Conservation (phyloP, 2,329 filamentous ascomycete species). For the Dendryphion nanum region DNA sequence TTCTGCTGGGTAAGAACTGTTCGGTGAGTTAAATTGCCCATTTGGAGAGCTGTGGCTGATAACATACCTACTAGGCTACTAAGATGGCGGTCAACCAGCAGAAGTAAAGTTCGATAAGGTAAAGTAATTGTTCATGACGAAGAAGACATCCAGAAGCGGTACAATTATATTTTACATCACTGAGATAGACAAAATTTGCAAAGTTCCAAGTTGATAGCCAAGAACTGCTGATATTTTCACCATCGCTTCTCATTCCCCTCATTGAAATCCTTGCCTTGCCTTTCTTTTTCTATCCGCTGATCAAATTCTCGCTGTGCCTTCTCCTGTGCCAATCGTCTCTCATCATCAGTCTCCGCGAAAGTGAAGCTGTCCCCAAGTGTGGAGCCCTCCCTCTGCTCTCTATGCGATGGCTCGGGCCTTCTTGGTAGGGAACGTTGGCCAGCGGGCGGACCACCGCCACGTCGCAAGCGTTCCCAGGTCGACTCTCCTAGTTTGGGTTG, state of each 20-base stretch:
- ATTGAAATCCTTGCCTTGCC: conserved; percentile 46
- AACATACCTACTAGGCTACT: too few relatives aligned
- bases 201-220: too few relatives aligned
- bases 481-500: conserved; percentile 32
- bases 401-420: conserved; percentile 16
- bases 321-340: conserved; percentile 42
- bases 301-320: conserved; percentile 53
- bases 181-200: too few relatives aligned
- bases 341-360: conserved; percentile 44
- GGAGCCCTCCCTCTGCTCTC: conserved; percentile 28
- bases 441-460: conserved; percentile 23
- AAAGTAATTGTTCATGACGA: too few relatives aligned
- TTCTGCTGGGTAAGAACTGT: too few relatives aligned
- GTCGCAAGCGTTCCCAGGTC: conserved; percentile 46
- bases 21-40: too few relatives aligned
- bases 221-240: conserved; percentile 11
- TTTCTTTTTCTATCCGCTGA: conserved; percentile 48
- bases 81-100: too few relatives aligned
- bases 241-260: conserved; percentile 31
- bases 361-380: conserved; percentile 44
- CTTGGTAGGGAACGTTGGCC: conserved; percentile 13
- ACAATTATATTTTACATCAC: too few relatives aligned
- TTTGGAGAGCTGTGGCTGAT: too few relatives aligned
- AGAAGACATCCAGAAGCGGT: too few relatives aligned
- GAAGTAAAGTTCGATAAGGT: too few relatives aligned